phyloP scores from a whole-genome alignment of 306 rosid species.

The Medicago arabica region DNA sequence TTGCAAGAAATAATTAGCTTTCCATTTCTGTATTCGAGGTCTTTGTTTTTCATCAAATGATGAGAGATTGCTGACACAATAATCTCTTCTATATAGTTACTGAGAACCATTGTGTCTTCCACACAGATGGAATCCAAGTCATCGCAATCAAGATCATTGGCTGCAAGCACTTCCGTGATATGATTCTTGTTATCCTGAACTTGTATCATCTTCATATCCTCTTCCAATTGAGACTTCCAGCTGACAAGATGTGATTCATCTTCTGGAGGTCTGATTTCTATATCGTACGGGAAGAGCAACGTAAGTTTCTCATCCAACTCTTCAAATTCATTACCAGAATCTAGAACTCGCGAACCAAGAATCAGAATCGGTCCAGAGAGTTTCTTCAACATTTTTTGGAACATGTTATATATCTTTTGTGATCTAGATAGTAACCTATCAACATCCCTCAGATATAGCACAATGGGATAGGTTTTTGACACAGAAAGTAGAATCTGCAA shows the following conservation, averaged over 20 bases:
- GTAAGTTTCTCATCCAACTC: constrained; percentile 73
- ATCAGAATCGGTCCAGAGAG: constrained; percentile 80
- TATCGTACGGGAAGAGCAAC: constrained; percentile 79
- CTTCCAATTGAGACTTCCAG: constrained; percentile 91
- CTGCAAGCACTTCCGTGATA: constrained; percentile 89
- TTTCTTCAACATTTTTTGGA: constrained; percentile 83
- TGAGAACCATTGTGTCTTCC: constrained; percentile 78
- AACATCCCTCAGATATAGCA: constrained; percentile 81
- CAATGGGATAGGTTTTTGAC: constrained; percentile 78
- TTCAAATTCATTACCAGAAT: constrained; percentile 57
- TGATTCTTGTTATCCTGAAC: constrained; percentile 92
- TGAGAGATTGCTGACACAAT: constrained; percentile 90
- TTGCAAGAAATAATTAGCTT: constrained; percentile 76
- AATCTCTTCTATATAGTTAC: constrained; percentile 92
- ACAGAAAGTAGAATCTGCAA: constrained; percentile 75
- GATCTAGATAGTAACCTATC: constrained; percentile 72
- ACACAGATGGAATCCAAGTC: constrained; percentile 82
- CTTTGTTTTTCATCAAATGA: constrained; percentile 88
- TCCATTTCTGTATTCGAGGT: constrained; percentile 91
- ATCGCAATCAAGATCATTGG: constrained; percentile 91
- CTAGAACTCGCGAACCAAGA: constrained; percentile 79
- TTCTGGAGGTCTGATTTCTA: constrained; percentile 83
- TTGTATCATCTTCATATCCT: constrained; percentile 90
- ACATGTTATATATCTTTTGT: constrained; percentile 70
- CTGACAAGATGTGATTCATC: constrained; percentile 81